Base-by-base conservation (phyloP, 2,329 filamentous ascomycete species). In the Colletotrichum orchidophilum region DNA sequence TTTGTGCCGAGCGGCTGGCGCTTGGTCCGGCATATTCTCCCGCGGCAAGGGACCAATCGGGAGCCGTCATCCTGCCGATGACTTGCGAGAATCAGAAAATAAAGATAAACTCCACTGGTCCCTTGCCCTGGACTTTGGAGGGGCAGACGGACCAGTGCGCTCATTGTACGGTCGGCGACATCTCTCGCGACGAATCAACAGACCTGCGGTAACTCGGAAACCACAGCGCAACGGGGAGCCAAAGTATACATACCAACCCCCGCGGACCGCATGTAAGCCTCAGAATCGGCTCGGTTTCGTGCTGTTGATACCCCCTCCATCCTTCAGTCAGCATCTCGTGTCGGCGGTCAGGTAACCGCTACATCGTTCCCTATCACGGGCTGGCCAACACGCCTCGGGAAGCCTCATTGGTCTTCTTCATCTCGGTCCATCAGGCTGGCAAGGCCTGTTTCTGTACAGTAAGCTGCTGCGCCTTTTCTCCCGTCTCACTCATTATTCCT, bases 41-140 rank as follows among this genome's bases (percentile, higher is more conserved):
- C 9, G 59, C 29, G 33, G 52, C 59, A 69, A 39, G 7, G 8
- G 46, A 11, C 69, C 58, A 71, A 71, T 71, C 59, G 52, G 68
- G 46, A 33, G 50, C 15, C 54, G 24, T 6, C n/a, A 15, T 21
- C 53, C 50, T 39, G 52, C 52, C 13, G 18, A 15, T 12, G 49
- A 2, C 4, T 15, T 18, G 15, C 29, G 21, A 61, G 52, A 54
- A 58, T 35, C 18, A 71, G 33, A 67, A 63, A 54, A 49, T 65
- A 52, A 70, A 55, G 27, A 59, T 35, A 58, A 39, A 54, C 64
- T 58, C 69, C 69, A 71, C 69, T 52, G 29, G 39, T 54, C 59
- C 59, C 59, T 58, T 71, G 69, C 69, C 68, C 63, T 71, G 68
- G 58, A 33, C 54, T n/a, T 54, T 71, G 64, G 64, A 71, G 69